Conservation (phyloP, 2,329 filamentous ascomycete species). For the Calonectria fujianensis region DNA sequence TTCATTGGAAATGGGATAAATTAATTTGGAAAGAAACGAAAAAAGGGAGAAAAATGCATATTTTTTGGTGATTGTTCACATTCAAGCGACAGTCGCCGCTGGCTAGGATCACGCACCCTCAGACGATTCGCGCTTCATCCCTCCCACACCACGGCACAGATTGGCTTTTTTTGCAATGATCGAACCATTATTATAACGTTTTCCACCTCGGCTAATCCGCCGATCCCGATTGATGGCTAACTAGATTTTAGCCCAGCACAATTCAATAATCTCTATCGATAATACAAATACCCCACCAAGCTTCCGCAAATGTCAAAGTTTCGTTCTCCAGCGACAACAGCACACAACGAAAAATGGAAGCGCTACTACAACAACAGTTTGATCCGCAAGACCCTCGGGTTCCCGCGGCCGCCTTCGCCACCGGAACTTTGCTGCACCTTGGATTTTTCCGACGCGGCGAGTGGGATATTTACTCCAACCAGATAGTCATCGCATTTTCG, state of each 20-base stretch:
- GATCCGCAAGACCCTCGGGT: background rate
- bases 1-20: background rate
- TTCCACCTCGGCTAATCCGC: conserved; percentile 21
- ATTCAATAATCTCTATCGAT: background rate
- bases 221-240: conserved; percentile 5
- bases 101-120: too few species aligned
- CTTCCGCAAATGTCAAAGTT: background rate
- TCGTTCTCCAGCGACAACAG: background rate
- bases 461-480: conserved; percentile 21
- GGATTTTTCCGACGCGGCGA: conserved; percentile 20
- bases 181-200: conserved; percentile 1
- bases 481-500: background rate
- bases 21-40: background rate
- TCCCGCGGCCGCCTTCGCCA: background rate
- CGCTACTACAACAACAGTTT: background rate
- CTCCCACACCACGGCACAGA: background rate
- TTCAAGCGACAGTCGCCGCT: background rate
- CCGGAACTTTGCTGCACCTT: conserved; percentile 15
- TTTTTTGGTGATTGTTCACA: background rate
- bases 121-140: background rate
- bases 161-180: background rate
- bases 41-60: background rate
- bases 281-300: conserved; percentile 5
- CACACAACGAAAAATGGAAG: conserved; percentile 8
- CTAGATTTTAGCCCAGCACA: background rate